phyloP scores from a whole-genome alignment of 2,329 filamentous ascomycete genomes.

The Akanthomyces lecanii region DNA sequence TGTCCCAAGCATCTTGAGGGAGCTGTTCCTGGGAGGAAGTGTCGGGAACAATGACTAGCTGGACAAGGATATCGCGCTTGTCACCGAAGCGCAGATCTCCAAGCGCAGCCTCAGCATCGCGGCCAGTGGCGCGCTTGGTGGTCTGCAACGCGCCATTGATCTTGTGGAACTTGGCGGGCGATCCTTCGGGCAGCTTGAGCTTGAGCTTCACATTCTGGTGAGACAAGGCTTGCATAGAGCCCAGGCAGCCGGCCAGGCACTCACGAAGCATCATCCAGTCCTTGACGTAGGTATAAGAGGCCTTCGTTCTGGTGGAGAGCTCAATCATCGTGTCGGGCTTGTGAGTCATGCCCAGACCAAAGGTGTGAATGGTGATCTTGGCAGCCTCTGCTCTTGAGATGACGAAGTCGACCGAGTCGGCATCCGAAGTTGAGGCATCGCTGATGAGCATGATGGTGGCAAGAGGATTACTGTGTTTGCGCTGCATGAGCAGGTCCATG shows the following conservation, averaged over 20 bases:
- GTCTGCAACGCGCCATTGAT: slow-evolving; percentile 95
- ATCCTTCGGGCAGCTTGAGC: slow-evolving; percentile 89
- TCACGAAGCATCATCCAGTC: slow-evolving; percentile 99
- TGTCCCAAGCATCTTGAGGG: slow-evolving; percentile 94
- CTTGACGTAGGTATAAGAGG: slow-evolving; percentile 96
- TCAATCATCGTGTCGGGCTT: slow-evolving; percentile 99
- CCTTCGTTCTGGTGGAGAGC: slow-evolving; percentile 89
- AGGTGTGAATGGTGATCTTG: slow-evolving; percentile 95
- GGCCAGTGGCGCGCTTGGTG: slow-evolving; percentile 90
- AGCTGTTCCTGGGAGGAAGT: slow-evolving; percentile 76
- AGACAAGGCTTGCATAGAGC: slow-evolving; percentile 87
- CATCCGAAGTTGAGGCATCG: slow-evolving; percentile 90
- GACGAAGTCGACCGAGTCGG: slow-evolving; percentile 95
- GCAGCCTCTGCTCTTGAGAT: slow-evolving; percentile 94
- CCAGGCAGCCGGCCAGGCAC: slow-evolving; percentile 88
- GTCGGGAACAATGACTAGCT: slow-evolving; percentile 87
- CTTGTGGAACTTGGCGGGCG: slow-evolving; percentile 96
- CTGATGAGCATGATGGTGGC: slow-evolving; percentile 96
- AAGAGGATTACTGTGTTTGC: slow-evolving; percentile 91
- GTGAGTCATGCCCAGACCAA: slow-evolving; percentile 92
- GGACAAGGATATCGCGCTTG: slow-evolving; percentile 88
- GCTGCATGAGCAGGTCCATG: slow-evolving; percentile 97
- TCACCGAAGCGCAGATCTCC: slow-evolving; percentile 94
- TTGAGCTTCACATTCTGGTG: slow-evolving; percentile 98
- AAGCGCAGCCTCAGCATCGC: slow-evolving; percentile 86